These are phyloP conservation scores for Flaveria linearis DNA, from an alignment of 129 eudicot species.

Conservation along the genomic window DNA sequence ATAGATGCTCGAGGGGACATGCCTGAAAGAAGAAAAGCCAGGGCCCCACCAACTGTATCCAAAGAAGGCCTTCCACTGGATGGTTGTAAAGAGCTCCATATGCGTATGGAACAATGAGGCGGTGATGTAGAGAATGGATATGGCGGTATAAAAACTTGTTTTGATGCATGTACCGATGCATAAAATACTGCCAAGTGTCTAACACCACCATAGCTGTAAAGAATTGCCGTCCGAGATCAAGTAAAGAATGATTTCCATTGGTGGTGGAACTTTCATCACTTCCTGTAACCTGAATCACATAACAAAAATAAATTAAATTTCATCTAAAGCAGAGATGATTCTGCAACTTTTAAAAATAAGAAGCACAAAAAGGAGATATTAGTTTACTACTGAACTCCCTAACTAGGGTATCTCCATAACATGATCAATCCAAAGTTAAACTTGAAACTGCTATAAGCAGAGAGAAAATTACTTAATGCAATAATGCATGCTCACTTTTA, in stretches of 20 bases:
- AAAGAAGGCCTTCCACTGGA: constrained; percentile 82
- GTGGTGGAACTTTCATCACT: constrained; percentile 37
- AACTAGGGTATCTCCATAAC: background rate
- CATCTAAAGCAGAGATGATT: background rate
- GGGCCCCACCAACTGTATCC: constrained; percentile 83
- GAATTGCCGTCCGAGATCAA: constrained; percentile 58
- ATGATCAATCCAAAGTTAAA: background rate
- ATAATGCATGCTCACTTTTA: background rate
- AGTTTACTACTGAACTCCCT: background rate
- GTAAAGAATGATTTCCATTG: constrained; percentile 38
- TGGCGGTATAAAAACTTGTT: constrained; percentile 84
- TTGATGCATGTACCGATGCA: constrained; percentile 90
- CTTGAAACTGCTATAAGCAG: background rate
- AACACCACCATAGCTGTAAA: constrained; percentile 71
- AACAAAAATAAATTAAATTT: background rate
- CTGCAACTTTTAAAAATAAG: background rate
- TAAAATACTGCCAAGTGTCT: constrained; percentile 85
- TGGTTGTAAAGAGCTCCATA: constrained; percentile 93
- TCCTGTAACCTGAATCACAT: constrained; percentile 55
- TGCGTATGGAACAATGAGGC: constrained; percentile 81
- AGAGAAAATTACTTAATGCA: background rate
- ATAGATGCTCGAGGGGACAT: constrained; percentile 91
- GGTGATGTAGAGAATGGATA: constrained; percentile 80
- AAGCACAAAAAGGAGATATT: background rate
- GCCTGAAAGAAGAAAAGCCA: constrained; percentile 82